A percentile compares a stretch with the other conserved stretches of the same genome.
Conservation (phyloP, 78 protist genomes). For the Polysphondylium violaceum region DNA sequence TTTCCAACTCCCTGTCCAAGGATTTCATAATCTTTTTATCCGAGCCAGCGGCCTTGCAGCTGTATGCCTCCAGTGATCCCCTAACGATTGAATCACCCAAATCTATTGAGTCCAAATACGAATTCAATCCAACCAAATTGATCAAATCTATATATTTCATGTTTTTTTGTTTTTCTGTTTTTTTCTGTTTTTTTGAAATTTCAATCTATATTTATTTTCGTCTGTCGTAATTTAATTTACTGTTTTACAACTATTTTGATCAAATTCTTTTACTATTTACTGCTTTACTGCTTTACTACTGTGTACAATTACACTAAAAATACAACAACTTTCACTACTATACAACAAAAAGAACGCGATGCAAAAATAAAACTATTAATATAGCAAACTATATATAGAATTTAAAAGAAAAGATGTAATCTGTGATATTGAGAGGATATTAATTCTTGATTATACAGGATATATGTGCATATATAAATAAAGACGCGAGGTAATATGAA, state of each 20-base stretch:
- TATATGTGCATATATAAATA: too few relatives aligned
- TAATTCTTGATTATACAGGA: too few relatives aligned
- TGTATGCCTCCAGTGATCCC: constrained; percentile 42
- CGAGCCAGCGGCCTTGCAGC: constrained; percentile 66
- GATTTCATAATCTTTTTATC: constrained; percentile 68
- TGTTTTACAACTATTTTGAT: background rate
- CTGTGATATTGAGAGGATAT: too few relatives aligned
- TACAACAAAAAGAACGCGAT: too few relatives aligned
- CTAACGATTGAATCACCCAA: constrained; percentile 32
- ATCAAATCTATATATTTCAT: constrained; percentile 69
- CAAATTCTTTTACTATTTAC: background rate
- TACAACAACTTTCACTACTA: too few relatives aligned
- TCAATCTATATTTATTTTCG: too few relatives aligned
- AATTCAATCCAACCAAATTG: constrained; percentile 34
- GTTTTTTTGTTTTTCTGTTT: background rate
- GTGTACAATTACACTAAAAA: constrained; percentile 3
- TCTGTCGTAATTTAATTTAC: background rate
- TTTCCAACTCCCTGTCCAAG: constrained; percentile 45
- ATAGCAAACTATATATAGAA: too few relatives aligned
- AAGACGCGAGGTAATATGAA: too few relatives aligned
- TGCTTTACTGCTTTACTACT: background rate
- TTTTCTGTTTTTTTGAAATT: background rate
- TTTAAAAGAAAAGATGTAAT: too few relatives aligned
- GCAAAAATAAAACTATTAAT: too few relatives aligned
- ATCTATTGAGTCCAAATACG: constrained; percentile 15